These are phyloP conservation scores for Boletus putidus DNA, from an alignment of 1,284 basidiomycete genomes.

Conservation along the genomic window DNA sequence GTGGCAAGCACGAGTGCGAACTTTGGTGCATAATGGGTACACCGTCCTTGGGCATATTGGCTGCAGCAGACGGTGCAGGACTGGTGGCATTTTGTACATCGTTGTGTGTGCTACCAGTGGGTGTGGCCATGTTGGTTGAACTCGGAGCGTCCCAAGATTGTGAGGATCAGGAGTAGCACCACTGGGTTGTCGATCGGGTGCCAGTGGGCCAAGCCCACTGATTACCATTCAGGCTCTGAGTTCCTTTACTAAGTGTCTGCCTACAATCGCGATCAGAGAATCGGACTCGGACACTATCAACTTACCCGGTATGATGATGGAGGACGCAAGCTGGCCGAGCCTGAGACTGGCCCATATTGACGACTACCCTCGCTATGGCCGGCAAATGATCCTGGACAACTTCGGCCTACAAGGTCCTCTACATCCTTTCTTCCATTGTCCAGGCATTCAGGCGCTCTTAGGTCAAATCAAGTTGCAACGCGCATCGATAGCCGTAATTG, in stretches of 20 bases:
- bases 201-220: no score
- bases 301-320: constrained; percentile 3
- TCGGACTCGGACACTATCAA: neutral
- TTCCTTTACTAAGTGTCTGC: no score
- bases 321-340: constrained; percentile 19
- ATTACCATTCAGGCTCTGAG: neutral
- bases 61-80: constrained; percentile 18
- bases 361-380: constrained; percentile 90
- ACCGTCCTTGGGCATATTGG: constrained; percentile 38
- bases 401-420: constrained; percentile 80
- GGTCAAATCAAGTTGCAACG: constrained; percentile 81
- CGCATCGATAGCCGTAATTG: constrained; percentile 84
- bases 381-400: constrained; percentile 94
- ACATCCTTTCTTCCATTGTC: neutral
- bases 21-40: constrained; percentile 42
- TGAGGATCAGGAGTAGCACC: neutral
- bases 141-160: neutral
- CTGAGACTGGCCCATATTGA: constrained; percentile 45
- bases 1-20: constrained; percentile 5
- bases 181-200: neutral
- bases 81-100: constrained; percentile 22
- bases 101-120: constrained; percentile 4
- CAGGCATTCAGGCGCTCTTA: constrained; percentile 36
- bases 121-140: constrained; percentile 18
- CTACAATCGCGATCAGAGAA: neutral